Percentiles rank a stretch among this genome's conserved stretches.
Evolutionary conservation across 331 rosid species (phyloP).

Genomic region (Cydonia oblonga): DNA sequence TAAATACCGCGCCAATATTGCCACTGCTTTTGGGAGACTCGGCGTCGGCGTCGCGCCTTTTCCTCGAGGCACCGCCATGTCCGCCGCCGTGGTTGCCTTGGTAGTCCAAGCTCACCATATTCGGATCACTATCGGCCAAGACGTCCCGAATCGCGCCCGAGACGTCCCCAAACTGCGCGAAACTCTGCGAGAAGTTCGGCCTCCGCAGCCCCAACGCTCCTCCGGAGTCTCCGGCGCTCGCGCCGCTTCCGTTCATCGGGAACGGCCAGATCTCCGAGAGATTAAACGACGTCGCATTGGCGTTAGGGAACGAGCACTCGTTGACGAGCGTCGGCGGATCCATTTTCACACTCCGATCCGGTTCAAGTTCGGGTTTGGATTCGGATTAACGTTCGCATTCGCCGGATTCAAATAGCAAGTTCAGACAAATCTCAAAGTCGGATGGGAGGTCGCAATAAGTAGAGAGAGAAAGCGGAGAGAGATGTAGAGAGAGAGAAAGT

Average conservation of each 20-base stretch:
- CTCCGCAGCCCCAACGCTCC: constrained; percentile 39
- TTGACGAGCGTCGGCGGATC: constrained; percentile 61
- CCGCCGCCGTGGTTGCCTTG: background rate
- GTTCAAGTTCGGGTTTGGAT: background rate
- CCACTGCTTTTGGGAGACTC: constrained; percentile 51
- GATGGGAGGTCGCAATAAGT: background rate
- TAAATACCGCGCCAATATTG: constrained; percentile 42
- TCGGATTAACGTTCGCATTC: background rate
- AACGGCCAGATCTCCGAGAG: constrained; percentile 73
- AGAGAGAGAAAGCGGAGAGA: background rate
- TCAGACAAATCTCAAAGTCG: background rate
- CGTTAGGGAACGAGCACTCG: constrained; percentile 38
- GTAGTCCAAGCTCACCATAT: constrained; percentile 30
- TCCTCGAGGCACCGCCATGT: constrained; percentile 14
- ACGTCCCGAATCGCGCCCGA: constrained; percentile 30
- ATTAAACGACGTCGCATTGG: constrained; percentile 40
- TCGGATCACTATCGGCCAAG: constrained; percentile 18
- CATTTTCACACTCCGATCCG: constrained; percentile 20
- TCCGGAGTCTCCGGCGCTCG: constrained; percentile 11
- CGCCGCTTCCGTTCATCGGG: constrained; percentile 36
- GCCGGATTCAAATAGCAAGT: background rate
- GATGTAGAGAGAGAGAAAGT: background rate
- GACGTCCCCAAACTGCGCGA: constrained; percentile 37
- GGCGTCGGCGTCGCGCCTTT: constrained; percentile 37
- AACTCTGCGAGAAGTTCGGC: constrained; percentile 29